Conservation (phyloP, 176 grass and related monocot genomes). For the Avena sativa region DNA sequence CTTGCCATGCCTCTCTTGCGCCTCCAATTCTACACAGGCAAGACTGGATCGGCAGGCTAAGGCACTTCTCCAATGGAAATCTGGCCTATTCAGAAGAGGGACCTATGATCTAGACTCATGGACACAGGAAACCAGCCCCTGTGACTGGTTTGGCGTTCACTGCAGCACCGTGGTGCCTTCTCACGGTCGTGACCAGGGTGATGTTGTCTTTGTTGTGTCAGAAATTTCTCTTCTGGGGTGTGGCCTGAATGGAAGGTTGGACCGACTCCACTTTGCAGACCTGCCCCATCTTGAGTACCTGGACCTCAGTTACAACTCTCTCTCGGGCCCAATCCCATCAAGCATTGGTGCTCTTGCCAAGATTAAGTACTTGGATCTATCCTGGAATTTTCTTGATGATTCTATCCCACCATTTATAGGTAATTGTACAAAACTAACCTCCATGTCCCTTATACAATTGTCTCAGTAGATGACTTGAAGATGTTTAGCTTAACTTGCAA, state of each 20-base stretch:
- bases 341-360: not conserved
- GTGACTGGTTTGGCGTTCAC: not conserved
- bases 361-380: not conserved
- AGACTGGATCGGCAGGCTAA: not conserved
- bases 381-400: rapidly evolving
- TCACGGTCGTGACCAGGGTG: not conserved
- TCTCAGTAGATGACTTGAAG: no score
- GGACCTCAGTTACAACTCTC: not conserved
- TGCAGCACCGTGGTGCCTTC: not conserved
- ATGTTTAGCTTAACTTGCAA: no score
- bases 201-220: not conserved
- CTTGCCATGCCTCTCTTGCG: not conserved
- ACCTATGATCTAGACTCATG: not conserved
- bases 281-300: not conserved
- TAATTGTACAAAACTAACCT: not conserved
- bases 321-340: not conserved
- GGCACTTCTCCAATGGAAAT: slow-evolving; percentile 15
- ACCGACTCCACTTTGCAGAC: not conserved
- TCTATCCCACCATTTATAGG: not conserved
- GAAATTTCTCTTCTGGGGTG: rapidly evolving
- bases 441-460: no score
- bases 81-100: not conserved
- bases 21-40: not conserved
- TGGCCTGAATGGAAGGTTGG: not conserved
- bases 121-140: not conserved